Conservation (phyloP, 2,329 filamentous ascomycete species). For the Talaromyces sp. region DNA sequence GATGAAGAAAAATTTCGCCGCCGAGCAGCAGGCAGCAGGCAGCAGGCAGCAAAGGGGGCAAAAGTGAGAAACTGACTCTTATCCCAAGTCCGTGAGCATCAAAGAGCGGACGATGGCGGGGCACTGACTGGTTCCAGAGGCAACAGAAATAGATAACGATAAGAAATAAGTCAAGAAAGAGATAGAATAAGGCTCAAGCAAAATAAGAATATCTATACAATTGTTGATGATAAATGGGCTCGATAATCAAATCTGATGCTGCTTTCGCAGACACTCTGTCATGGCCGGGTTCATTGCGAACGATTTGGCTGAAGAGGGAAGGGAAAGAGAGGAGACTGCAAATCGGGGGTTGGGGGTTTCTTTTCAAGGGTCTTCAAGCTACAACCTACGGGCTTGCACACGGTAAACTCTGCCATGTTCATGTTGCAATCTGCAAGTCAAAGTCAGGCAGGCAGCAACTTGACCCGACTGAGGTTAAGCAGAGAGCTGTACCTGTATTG, state of each 20-base stretch:
- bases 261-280: conserved; percentile 3
- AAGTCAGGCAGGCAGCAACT: conserved; percentile 3
- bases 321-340: not conserved
- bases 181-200: not conserved
- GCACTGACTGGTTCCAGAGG: conserved; percentile 1
- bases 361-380: not conserved
- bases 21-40: conserved; percentile 8
- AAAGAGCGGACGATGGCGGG: not conserved
- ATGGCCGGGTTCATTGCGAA: conserved; percentile 6
- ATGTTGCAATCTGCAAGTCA: not conserved
- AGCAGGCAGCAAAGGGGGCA: conserved; percentile 9
- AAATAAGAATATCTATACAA: conserved; percentile 1
- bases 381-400: not conserved
- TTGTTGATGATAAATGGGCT: not conserved
- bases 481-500: not conserved
- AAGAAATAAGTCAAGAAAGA: not conserved
- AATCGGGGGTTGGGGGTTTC: not conserved
- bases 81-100: not conserved
- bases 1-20: not conserved
- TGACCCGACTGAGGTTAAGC: not conserved
- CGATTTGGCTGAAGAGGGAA: conserved; percentile 1
- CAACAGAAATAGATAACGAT: conserved; percentile 4
- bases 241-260: conserved; percentile 4
- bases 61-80: not conserved
- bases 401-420: not conserved